Evolutionary conservation across 306 rosid genomes (phyloP).

Genomic region (Dalbergia oliveri): DNA sequence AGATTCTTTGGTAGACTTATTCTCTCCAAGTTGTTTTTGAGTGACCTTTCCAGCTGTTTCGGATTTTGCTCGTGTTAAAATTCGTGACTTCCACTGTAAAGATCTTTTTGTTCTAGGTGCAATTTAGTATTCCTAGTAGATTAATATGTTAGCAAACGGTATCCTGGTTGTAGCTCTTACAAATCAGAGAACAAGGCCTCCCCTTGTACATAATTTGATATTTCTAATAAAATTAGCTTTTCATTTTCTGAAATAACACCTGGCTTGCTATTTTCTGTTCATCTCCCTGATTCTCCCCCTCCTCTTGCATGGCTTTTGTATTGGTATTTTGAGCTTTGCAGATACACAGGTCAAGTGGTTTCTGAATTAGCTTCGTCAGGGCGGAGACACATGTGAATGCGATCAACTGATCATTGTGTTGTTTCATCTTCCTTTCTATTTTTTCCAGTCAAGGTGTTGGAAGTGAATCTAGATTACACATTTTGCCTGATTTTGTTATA

Average conservation of each 20-base stretch:
- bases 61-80: slow-evolving; percentile 78
- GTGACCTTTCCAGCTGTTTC: slow-evolving; percentile 85
- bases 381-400: slow-evolving; percentile 15
- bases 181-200: slow-evolving; percentile 76
- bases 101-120: slow-evolving; percentile 88
- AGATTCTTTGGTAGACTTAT: slow-evolving; percentile 86
- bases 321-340: slow-evolving; percentile 51
- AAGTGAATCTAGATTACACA: slow-evolving; percentile 17
- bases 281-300: slow-evolving; percentile 5
- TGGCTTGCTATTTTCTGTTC: slow-evolving; percentile 33
- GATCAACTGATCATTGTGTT: slow-evolving; percentile 25
- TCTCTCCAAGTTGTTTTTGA: slow-evolving; percentile 84
- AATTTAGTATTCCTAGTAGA: slow-evolving; percentile 81
- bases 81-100: slow-evolving; percentile 86
- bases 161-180: slow-evolving; percentile 82
- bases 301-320: slow-evolving; percentile 29
- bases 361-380: slow-evolving; percentile 43
- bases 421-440: slow-evolving; percentile 1
- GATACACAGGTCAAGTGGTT: slow-evolving; percentile 45
- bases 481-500: slow-evolving; percentile 38
- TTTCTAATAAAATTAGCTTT: slow-evolving; percentile 81
- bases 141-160: slow-evolving; percentile 85
- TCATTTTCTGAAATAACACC: slow-evolving; percentile 52
- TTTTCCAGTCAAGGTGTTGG: not conserved
- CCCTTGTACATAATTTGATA: slow-evolving; percentile 89